These are phyloP conservation scores for Lodderomyces theae DNA, from an alignment of 1,139 yeast genomes.

Conservation along the genomic window DNA sequence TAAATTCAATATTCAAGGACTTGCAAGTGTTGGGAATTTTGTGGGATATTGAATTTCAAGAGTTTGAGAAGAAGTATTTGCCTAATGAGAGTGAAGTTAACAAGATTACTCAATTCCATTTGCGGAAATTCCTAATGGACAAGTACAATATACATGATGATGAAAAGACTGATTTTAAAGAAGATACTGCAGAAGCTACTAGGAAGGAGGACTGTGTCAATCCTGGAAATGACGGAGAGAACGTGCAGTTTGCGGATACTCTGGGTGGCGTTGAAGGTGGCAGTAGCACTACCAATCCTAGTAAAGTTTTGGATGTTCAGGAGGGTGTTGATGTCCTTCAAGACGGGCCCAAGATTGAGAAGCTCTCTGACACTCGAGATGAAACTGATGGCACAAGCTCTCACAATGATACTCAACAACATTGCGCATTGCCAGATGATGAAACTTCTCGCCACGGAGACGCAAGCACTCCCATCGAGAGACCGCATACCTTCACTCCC, in stretches of 20 bases:
- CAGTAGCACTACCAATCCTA: not conserved
- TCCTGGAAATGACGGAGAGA: not conserved
- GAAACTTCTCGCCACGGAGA: not conserved
- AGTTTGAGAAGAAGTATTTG: conserved; percentile 74
- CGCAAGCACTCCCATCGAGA: not conserved
- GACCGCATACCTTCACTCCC: conserved; percentile 9
- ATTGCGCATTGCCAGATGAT: no score
- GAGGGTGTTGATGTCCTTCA: not conserved
- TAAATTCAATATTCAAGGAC: conserved; percentile 67
- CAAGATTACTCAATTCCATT: conserved; percentile 83
- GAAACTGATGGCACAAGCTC: not conserved
- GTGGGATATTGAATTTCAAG: conserved; percentile 85
- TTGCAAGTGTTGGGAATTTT: conserved; percentile 79
- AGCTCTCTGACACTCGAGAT: not conserved
- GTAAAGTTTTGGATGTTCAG: not conserved
- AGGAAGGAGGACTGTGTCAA: not conserved
- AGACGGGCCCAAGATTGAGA: not conserved
- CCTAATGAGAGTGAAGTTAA: conserved; percentile 96
- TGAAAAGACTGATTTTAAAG: no score
- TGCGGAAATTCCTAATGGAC: conserved; percentile 69
- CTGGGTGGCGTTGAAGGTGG: not conserved
- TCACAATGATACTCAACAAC: no score
- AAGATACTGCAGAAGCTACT: no score
- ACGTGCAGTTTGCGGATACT: not conserved
- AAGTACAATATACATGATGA: conserved; percentile 27